Conservation (phyloP, 441 rosid genomes). For the Viola pubescens region DNA sequence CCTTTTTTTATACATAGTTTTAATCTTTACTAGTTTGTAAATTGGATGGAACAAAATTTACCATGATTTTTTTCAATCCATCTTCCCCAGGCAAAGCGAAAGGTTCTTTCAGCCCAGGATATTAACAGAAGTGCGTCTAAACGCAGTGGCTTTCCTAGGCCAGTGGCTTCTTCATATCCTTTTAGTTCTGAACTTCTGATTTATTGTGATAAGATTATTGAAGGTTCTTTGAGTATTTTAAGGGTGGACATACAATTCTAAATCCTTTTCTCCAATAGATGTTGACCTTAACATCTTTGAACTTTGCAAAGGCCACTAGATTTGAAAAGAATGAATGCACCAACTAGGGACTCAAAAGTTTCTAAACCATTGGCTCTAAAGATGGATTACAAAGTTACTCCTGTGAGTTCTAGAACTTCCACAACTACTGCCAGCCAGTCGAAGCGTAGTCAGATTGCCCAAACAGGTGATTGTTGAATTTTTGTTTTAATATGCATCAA, state of each 20-base stretch:
- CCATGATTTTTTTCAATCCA: constrained; percentile 16
- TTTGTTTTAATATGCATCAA: background rate
- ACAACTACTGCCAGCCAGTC: constrained; percentile 23
- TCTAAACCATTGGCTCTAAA: constrained; percentile 38
- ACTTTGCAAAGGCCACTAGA: constrained; percentile 60
- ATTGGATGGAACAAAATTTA: constrained; percentile 6
- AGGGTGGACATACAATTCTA: constrained; percentile 3
- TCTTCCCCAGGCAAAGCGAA: constrained; percentile 49
- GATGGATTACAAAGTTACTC: constrained; percentile 25
- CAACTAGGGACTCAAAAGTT: constrained; percentile 38
- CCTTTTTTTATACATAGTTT: no score
- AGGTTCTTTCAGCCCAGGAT: constrained; percentile 42
- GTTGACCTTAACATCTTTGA: constrained; percentile 57
- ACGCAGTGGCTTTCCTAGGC: constrained; percentile 55
- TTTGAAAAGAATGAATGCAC: constrained; percentile 29
- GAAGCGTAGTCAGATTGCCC: constrained; percentile 34
- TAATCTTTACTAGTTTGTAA: background rate
- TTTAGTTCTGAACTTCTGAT: constrained; percentile 21
- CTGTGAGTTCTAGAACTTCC: constrained; percentile 30
- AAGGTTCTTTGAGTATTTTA: constrained; percentile 10
- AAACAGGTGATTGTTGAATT: constrained; percentile 36
- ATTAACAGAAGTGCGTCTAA: constrained; percentile 56
- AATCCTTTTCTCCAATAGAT: constrained; percentile 12
- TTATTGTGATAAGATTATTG: background rate
- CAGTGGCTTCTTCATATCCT: constrained; percentile 83